These are phyloP conservation scores for Neospermospora avenae DNA, from an alignment of 2,329 filamentous ascomycete species.

Conservation along the genomic window DNA sequence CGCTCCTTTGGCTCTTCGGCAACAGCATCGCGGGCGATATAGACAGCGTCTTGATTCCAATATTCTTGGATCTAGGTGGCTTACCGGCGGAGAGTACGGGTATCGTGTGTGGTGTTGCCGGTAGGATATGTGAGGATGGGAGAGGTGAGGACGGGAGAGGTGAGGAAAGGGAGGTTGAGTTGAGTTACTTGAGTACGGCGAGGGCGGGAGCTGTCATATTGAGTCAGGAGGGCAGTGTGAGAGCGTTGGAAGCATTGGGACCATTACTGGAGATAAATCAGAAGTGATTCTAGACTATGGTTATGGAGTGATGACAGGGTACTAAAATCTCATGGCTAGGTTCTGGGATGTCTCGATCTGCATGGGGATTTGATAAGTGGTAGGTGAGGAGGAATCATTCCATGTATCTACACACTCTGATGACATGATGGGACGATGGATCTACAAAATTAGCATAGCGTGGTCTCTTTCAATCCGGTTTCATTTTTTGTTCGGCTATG, in stretches of 20 bases:
- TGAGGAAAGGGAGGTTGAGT: constrained; percentile 51
- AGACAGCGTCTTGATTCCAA: constrained; percentile 72
- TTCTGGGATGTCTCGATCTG: too few relatives aligned
- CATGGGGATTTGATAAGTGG: too few relatives aligned
- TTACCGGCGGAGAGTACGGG: constrained; percentile 86
- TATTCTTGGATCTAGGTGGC: constrained; percentile 79
- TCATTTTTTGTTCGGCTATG: too few relatives aligned
- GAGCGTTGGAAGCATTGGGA: constrained; percentile 68
- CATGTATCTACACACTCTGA: too few relatives aligned
- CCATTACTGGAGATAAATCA: constrained; percentile 36
- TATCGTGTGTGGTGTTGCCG: constrained; percentile 92
- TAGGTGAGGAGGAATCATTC: too few relatives aligned
- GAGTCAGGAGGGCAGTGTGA: constrained; percentile 67
- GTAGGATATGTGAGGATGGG: constrained; percentile 56
- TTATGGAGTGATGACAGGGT: too few relatives aligned
- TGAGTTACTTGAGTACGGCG: constrained; percentile 88
- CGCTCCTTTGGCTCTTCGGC: constrained; percentile 62
- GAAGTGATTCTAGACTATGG: too few relatives aligned
- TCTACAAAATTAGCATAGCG: too few relatives aligned
- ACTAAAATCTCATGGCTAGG: too few relatives aligned
- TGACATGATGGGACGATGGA: too few relatives aligned
- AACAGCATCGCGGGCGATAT: constrained; percentile 74
- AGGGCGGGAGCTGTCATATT: constrained; percentile 88
- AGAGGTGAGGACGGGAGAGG: constrained; percentile 51
- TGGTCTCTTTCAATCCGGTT: too few relatives aligned